Conservation (phyloP, 2,329 filamentous ascomycete genomes). For the Basipetospora chlamydospora region DNA sequence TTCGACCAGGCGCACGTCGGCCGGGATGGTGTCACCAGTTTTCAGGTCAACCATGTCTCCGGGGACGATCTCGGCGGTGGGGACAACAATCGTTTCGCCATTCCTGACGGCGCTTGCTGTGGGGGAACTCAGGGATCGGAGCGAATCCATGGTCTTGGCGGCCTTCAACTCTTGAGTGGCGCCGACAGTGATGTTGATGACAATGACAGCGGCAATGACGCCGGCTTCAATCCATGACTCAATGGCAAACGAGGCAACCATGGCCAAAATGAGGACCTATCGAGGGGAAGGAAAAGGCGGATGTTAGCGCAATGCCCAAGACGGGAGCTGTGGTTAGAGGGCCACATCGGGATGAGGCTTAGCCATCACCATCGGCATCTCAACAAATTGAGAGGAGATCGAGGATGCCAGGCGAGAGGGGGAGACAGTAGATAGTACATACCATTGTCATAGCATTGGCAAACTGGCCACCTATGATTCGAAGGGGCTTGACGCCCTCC, state of each 20-base stretch:
- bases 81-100: constrained; percentile 22
- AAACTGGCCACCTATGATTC: constrained; percentile 51
- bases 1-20: constrained; percentile 41
- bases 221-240: constrained; percentile 45
- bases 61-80: constrained; percentile 32
- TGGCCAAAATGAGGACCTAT: constrained; percentile 38
- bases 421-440: too few relatives aligned
- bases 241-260: constrained; percentile 43
- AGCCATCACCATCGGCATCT: too few relatives aligned
- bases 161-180: constrained; percentile 30
- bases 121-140: constrained; percentile 26
- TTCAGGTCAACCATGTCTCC: constrained; percentile 41
- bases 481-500: constrained; percentile 42
- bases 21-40: constrained; percentile 46
- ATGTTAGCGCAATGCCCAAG: background rate
- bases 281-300: background rate
- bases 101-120: constrained; percentile 27
- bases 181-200: constrained; percentile 42
- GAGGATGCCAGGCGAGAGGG: too few relatives aligned
- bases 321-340: background rate
- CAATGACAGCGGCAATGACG: constrained; percentile 41
- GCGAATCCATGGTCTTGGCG: constrained; percentile 34
- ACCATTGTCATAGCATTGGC: constrained; percentile 58
- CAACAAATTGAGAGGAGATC: too few relatives aligned
- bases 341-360: too few relatives aligned